Percentiles rank a stretch among this genome's conserved stretches.
Conservation (phyloP, 116 monocot species). For the Iris pallida region DNA sequence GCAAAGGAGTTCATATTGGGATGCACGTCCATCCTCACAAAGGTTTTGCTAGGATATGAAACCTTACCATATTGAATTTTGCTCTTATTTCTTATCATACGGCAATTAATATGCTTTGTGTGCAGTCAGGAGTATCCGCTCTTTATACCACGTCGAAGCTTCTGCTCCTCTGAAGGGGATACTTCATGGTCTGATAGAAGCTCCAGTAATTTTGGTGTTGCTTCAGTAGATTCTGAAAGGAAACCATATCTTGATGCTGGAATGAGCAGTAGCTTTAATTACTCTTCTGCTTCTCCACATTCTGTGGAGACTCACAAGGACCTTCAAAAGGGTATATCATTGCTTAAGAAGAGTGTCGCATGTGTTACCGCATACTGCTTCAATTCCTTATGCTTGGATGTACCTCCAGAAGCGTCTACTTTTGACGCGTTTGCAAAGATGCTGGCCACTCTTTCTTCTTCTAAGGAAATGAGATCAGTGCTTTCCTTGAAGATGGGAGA, state of each 20-base stretch:
- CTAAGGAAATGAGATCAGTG: slow-evolving; percentile 55
- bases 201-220: slow-evolving; percentile 79
- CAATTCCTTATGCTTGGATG: slow-evolving; percentile 67
- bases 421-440: slow-evolving; percentile 92
- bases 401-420: slow-evolving; percentile 76
- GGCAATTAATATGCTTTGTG: slow-evolving; percentile 9
- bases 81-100: slow-evolving; percentile 1
- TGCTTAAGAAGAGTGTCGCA: slow-evolving; percentile 94
- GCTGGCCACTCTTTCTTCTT: slow-evolving; percentile 74
- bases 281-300: slow-evolving; percentile 61
- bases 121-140: slow-evolving; percentile 92
- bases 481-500: slow-evolving; percentile 49
- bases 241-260: slow-evolving; percentile 49
- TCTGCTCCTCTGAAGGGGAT: slow-evolving; percentile 62
- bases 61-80: not conserved
- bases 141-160: slow-evolving; percentile 78
- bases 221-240: slow-evolving; percentile 76
- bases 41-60: slow-evolving; percentile 39
- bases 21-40: slow-evolving; percentile 79
- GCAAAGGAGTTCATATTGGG: slow-evolving; percentile 96
- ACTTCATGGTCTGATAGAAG: slow-evolving; percentile 83
- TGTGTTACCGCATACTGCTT: slow-evolving; percentile 83
- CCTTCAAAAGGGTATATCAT: slow-evolving; percentile 89
- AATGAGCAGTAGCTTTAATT: slow-evolving; percentile 54
- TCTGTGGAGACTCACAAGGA: slow-evolving; percentile 73